Conservation (phyloP, 345 rosid species). For the Lepidium sativum region DNA sequence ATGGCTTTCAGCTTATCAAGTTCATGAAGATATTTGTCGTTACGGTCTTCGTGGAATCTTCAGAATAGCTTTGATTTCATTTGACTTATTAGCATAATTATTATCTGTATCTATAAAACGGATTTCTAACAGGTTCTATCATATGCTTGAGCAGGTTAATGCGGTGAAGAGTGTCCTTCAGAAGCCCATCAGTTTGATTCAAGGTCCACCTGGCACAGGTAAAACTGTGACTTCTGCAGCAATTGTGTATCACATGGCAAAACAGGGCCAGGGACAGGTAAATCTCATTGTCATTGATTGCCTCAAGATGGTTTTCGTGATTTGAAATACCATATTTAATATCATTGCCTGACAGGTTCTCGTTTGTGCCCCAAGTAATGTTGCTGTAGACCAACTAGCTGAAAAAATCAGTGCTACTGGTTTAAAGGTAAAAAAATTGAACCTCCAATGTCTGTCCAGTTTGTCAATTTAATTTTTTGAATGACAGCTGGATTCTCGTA, state of each 20-base stretch:
- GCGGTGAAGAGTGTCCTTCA: constrained; percentile 99
- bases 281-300: constrained; percentile 3
- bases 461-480: background rate
- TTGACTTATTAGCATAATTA: background rate
- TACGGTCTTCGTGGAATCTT: background rate
- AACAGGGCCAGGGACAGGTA: constrained; percentile 99
- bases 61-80: background rate
- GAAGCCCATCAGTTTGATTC: constrained; percentile 95
- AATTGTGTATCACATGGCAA: constrained; percentile 99
- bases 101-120: background rate
- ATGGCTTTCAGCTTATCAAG: background rate
- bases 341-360: constrained; percentile 48
- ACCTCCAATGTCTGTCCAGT: background rate
- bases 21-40: background rate
- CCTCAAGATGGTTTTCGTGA: background rate
- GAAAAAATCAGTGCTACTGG: constrained; percentile 99
- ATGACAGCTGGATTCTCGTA: background rate
- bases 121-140: constrained; percentile 1
- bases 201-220: constrained; percentile 99
- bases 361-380: constrained; percentile 99
- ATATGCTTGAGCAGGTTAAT: constrained; percentile 50
- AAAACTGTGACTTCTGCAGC: constrained; percentile 99
- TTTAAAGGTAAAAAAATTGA: constrained; percentile 54
- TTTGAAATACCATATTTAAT: background rate
- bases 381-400: constrained; percentile 98